A percentile compares a stretch with the other conserved stretches of the same genome.
Conservation (phyloP, 257 asterid species). For the Ophiorrhiza pumila region DNA sequence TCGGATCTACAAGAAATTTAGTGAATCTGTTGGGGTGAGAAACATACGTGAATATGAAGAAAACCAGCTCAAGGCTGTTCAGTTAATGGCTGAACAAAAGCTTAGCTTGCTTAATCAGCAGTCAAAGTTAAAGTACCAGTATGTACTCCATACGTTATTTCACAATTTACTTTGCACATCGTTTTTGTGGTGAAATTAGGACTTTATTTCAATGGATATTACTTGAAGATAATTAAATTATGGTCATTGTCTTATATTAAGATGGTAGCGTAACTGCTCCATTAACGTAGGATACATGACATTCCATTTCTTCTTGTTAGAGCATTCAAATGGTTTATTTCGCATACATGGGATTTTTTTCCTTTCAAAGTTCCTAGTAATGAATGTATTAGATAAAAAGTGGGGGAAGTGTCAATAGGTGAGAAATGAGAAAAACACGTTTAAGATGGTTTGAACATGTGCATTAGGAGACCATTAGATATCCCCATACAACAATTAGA, state of each 20-base stretch:
- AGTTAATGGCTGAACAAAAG: constrained; percentile 83
- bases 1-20: constrained; percentile 74
- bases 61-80: constrained; percentile 87
- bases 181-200: not conserved
- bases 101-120: constrained; percentile 86
- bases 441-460: too few species aligned
- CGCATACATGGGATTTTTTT: not conserved
- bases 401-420: too few species aligned
- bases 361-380: too few species aligned
- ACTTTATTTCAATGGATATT: not conserved
- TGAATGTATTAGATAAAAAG: too few species aligned
- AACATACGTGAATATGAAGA: constrained; percentile 97
- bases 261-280: not conserved
- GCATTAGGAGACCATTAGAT: too few species aligned
- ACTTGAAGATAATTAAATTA: not conserved
- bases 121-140: constrained; percentile 92
- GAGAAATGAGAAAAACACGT: too few species aligned
- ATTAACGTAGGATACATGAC: not conserved
- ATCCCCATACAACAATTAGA: too few species aligned
- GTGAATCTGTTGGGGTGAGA: constrained; percentile 90
- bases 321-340: not conserved
- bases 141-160: constrained; percentile 30
- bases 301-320: not conserved
- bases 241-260: not conserved
- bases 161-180: not conserved